Evolutionary conservation across 164 flowering plant species (phyloP).

Genomic region (Aristolochia fimbriata): DNA sequence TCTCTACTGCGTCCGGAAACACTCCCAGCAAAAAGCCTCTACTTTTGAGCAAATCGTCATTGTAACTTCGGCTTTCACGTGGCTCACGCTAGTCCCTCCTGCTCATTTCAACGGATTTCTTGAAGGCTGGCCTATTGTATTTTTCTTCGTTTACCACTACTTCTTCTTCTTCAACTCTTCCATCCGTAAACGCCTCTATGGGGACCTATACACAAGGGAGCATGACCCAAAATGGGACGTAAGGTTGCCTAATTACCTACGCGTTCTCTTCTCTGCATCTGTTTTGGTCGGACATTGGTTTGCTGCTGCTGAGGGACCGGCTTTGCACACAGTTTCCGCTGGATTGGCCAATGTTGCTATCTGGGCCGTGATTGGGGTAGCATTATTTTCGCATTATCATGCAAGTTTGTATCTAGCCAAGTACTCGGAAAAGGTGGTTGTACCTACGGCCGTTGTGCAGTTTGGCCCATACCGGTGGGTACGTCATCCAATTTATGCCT

Average conservation of each 20-base stretch:
- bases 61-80: slow-evolving; percentile 62
- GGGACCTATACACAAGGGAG: slow-evolving; percentile 46
- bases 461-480: slow-evolving; percentile 92
- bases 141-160: slow-evolving; percentile 74
- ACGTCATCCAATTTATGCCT: slow-evolving; percentile 82
- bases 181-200: slow-evolving; percentile 66
- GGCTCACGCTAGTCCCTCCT: slow-evolving; percentile 87
- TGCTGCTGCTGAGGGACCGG: slow-evolving; percentile 85
- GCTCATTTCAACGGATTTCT: slow-evolving; percentile 75
- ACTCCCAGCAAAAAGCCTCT: slow-evolving; percentile 40
- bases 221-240: slow-evolving; percentile 90
- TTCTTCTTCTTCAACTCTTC: slow-evolving; percentile 81
- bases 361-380: slow-evolving; percentile 48
- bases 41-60: slow-evolving; percentile 52
- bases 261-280: slow-evolving; percentile 42
- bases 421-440: slow-evolving; percentile 83
- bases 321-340: slow-evolving; percentile 57
- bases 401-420: slow-evolving; percentile 70
- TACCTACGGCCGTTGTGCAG: slow-evolving; percentile 75
- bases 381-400: slow-evolving; percentile 62
- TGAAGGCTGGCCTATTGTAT: slow-evolving; percentile 87
- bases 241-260: slow-evolving; percentile 28
- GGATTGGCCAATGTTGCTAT: slow-evolving; percentile 59
- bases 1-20: slow-evolving; percentile 39
- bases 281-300: slow-evolving; percentile 73